Evolutionary conservation across 1,284 basidiomycete species (phyloP), one percentile per base, ranked within the genome.

Genomic region (Malassezia restricta): DNA sequence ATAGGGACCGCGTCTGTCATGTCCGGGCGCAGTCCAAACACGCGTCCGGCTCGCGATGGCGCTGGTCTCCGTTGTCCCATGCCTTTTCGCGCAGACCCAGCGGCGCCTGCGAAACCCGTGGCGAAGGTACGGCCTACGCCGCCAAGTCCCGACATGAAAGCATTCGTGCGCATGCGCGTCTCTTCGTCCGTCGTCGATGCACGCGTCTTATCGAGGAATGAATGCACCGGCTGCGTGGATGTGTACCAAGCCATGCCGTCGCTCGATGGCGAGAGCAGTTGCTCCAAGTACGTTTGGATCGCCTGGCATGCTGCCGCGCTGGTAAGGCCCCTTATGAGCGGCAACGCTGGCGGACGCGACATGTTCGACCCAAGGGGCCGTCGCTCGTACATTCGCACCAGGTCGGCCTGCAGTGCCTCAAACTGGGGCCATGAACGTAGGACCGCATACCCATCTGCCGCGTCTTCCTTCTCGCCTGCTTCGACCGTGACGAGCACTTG

Each of bases 401-500:
- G 51, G 38, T 66, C 65, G 24, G 44, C 40, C 20, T 67, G 61
- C 46, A 71, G 60, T 50, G 58, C 50, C 46, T 70, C 65, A 28
- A 71, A 62, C 43, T 71, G 67, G 45, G 61, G 49, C 66, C 67
- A 70, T 8, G 60, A 50, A 7, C 68, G 58, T 0, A 71, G 49
- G 8, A 71, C 56, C 3, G 68, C 63, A 49, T 68, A 70, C 33
- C 68, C 68, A 32, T 64, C 64, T 3, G 58, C 39, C n/a, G 51
- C 50, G 6, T 54, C 46, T 6, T 53, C 24, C 11, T 15, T 35
- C 33, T 35, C 33, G 4, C 49, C 41, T 6, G 57, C 59, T 43
- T 71, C 68, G 35, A 71, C 61, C 20, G 64, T 64, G 42, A 70
- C 61, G 58, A 71, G 67, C 33, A 70, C 55, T 33, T 71, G 67